Percentiles rank a stretch among this genome's conserved stretches.
phyloP scores from a whole-genome alignment of 2,329 filamentous ascomycete genomes.

The Pseudocercospora crystallina region DNA sequence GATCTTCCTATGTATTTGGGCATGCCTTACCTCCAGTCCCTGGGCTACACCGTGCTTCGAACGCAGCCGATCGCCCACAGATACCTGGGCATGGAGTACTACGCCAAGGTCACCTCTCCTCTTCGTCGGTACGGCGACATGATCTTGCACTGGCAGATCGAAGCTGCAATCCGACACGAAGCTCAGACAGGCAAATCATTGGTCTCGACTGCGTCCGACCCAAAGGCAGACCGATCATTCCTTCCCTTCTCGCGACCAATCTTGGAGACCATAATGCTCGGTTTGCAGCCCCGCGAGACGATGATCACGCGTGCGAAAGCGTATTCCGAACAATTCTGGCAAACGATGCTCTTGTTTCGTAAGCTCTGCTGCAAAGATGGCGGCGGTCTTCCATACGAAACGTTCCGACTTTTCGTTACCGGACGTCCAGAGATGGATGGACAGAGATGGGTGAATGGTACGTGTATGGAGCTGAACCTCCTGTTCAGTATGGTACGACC shows the following conservation, averaged over 20 bases:
- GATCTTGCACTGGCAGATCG: slow-evolving; percentile 64
- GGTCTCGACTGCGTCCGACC: slow-evolving; percentile 28
- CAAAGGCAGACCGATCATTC: slow-evolving; percentile 26
- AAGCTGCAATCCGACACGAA: slow-evolving; percentile 60
- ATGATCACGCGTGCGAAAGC: slow-evolving; percentile 43
- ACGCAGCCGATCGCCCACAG: slow-evolving; percentile 51
- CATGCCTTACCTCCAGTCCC: slow-evolving; percentile 42
- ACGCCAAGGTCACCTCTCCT: slow-evolving; percentile 61
- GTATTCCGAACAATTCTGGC: slow-evolving; percentile 50
- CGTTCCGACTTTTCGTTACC: slow-evolving; percentile 7
- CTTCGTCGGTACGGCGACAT: slow-evolving; percentile 62
- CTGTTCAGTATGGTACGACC: slow-evolving; percentile 20
- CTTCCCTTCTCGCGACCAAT: slow-evolving; percentile 53
- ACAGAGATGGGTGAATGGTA: background rate
- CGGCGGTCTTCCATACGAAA: slow-evolving; percentile 21
- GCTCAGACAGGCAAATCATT: slow-evolving; percentile 46
- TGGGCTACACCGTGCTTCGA: slow-evolving; percentile 46
- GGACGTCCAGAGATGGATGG: slow-evolving; percentile 1
- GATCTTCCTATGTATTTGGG: slow-evolving; percentile 39
- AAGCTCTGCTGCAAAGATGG: slow-evolving; percentile 49
- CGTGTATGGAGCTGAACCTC: slow-evolving; percentile 26
- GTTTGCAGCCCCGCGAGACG: slow-evolving; percentile 44
- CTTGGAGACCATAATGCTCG: slow-evolving; percentile 51
- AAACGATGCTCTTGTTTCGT: slow-evolving; percentile 55
- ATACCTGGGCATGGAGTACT: slow-evolving; percentile 53